phyloP scores from a whole-genome alignment of 2,329 filamentous ascomycete genomes.

The Arthroderma sp. region DNA sequence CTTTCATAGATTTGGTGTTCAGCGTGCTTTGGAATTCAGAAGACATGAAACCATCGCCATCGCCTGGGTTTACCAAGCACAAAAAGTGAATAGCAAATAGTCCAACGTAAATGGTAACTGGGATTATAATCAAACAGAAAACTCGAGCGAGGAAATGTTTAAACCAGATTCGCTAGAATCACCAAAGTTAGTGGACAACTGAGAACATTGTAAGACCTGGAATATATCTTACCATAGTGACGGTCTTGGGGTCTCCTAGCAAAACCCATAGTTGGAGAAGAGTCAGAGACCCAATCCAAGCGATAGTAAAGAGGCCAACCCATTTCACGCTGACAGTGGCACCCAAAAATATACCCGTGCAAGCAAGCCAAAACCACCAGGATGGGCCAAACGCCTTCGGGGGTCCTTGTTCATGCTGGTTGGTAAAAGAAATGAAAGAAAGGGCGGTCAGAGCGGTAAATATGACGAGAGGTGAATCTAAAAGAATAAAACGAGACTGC shows the following conservation, averaged over 20 bases:
- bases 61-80: conserved; percentile 84
- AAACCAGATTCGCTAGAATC: conserved; percentile 56
- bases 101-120: conserved; percentile 77
- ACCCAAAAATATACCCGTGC: conserved; percentile 76
- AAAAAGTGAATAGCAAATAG: conserved; percentile 98
- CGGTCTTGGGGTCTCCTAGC: conserved; percentile 74
- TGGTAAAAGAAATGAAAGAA: conserved; percentile 83
- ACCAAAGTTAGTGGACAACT: too few relatives aligned
- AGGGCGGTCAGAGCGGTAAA: conserved; percentile 87
- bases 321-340: conserved; percentile 94
- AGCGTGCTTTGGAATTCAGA: conserved; percentile 96
- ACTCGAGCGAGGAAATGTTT: conserved; percentile 88
- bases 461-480: conserved; percentile 87
- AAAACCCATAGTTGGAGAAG: conserved; percentile 88
- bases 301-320: conserved; percentile 97
- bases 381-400: conserved; percentile 71
- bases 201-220: too few relatives aligned
- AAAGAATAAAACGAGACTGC: conserved; percentile 85
- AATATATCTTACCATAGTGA: conserved; percentile 51
- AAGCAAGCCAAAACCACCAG: conserved; percentile 97
- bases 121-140: conserved; percentile 86
- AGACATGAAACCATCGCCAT: conserved; percentile 98
- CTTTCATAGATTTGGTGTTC: conserved; percentile 92
- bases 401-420: conserved; percentile 90
- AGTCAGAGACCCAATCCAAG: conserved; percentile 89